These are phyloP conservation scores for Dactylellina parvicollis DNA, from an alignment of 2,329 filamentous ascomycete species.

Conservation along the genomic window DNA sequence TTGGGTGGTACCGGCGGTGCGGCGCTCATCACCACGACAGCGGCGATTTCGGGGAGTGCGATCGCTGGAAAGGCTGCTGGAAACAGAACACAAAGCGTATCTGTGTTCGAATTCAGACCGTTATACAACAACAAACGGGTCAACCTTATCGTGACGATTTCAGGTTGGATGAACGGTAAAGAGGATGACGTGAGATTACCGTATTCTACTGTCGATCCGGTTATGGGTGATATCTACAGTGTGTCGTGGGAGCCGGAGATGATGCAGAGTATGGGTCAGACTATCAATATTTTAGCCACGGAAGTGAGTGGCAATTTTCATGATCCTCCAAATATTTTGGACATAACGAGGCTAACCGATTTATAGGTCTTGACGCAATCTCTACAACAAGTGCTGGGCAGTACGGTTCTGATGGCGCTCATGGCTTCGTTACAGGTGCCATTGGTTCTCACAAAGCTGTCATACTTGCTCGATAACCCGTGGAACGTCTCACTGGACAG, in stretches of 20 bases:
- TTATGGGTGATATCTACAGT: constrained; percentile 98
- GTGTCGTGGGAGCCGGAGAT: constrained; percentile 98
- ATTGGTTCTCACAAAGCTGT: constrained; percentile 72
- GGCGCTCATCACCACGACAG: constrained; percentile 89
- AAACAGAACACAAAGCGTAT: constrained; percentile 87
- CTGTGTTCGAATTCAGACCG: constrained; percentile 95
- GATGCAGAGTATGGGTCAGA: constrained; percentile 96
- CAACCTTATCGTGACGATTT: constrained; percentile 92
- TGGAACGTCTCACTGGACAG: constrained; percentile 79
- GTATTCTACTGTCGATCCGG: constrained; percentile 93
- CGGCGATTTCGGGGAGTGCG: constrained; percentile 83
- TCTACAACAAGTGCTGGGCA: constrained; percentile 80
- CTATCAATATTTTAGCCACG: constrained; percentile 96
- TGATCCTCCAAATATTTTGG: background rate
- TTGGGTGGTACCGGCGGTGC: constrained; percentile 91
- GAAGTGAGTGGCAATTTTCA: constrained; percentile 71
- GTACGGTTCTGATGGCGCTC: constrained; percentile 76
- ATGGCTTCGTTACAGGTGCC: constrained; percentile 75
- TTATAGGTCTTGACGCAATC: constrained; percentile 76
- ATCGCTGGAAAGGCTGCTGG: constrained; percentile 88
- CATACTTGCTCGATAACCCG: constrained; percentile 79
- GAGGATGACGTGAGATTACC: constrained; percentile 95
- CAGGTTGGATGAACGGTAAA: constrained; percentile 98
- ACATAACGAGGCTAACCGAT: constrained; percentile 59
- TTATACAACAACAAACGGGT: constrained; percentile 98